Conservation (phyloP, 1,284 basidiomycete genomes). For the Ceratorhiza oryzae-sativae region DNA sequence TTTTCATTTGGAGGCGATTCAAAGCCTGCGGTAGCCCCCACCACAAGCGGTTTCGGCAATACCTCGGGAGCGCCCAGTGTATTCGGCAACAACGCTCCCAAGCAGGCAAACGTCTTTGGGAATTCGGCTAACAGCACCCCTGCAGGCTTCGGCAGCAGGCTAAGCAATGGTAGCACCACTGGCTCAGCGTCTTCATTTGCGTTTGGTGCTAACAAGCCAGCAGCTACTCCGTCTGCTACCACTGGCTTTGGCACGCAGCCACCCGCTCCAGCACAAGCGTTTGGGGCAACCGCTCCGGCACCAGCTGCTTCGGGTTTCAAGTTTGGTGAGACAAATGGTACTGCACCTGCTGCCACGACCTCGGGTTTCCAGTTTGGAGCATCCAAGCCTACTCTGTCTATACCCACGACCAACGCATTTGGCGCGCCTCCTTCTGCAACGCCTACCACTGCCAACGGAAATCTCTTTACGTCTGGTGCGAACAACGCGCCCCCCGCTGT, state of each 20-base stretch:
- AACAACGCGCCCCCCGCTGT: background rate
- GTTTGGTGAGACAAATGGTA: conserved; percentile 2
- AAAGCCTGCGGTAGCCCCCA: background rate
- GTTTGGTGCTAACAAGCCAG: conserved; percentile 21
- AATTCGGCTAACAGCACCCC: background rate
- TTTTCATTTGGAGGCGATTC: conserved; percentile 7
- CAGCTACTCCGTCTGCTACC: background rate
- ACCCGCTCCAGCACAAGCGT: background rate
- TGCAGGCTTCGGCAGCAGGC: conserved; percentile 9
- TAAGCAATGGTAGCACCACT: background rate
- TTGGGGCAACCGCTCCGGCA: conserved; percentile 10
- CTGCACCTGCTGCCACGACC: background rate
- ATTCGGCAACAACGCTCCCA: background rate
- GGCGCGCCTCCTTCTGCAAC: conserved; percentile 22
- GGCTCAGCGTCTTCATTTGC: background rate
- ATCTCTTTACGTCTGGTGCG: conserved; percentile 14
- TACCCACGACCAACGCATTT: conserved; percentile 15
- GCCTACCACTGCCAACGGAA: conserved; percentile 1
- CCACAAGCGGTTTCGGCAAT: conserved; percentile 9
- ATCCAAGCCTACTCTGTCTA: conserved; percentile 26
- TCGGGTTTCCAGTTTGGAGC: conserved; percentile 22
- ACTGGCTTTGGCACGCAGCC: conserved; percentile 1
- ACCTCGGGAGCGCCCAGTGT: background rate
- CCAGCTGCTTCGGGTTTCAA: conserved; percentile 2
- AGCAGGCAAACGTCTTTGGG: background rate